A percentile compares a stretch with the other conserved stretches of the same genome.
These are phyloP conservation scores for Haplosporangium sp. DNA, from an alignment of 371 early-diverging fungal genomes.

Conservation along the genomic window DNA sequence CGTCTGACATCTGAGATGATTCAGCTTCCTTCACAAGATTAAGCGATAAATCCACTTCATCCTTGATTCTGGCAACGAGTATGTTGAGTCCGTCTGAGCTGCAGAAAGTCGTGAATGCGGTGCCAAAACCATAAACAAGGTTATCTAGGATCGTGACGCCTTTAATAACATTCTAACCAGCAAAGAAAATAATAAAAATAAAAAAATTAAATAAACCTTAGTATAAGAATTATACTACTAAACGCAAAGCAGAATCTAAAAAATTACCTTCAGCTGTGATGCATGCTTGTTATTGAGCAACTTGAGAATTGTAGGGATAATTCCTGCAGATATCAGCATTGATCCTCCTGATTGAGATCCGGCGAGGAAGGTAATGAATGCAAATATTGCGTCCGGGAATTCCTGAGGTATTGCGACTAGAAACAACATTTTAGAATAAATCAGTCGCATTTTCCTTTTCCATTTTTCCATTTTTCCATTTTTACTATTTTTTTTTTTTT, in stretches of 20 bases:
- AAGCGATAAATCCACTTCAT: conserved; percentile 66
- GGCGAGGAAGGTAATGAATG: conserved; percentile 80
- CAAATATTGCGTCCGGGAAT: conserved; percentile 85
- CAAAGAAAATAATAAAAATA: background rate
- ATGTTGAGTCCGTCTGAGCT: conserved; percentile 83
- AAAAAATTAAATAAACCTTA: background rate
- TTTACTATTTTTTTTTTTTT: conserved; percentile 17
- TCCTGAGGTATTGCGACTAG: conserved; percentile 70
- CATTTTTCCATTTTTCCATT: conserved; percentile 19
- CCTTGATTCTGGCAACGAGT: conserved; percentile 83
- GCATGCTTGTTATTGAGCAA: conserved; percentile 65
- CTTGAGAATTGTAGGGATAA: conserved; percentile 80
- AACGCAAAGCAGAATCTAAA: background rate
- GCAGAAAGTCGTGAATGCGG: conserved; percentile 85
- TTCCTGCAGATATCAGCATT: conserved; percentile 92
- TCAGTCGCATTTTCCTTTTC: background rate
- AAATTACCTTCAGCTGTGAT: conserved; percentile 67
- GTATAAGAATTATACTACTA: background rate
- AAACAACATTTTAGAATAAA: conserved; percentile 1
- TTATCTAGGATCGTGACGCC: conserved; percentile 83
- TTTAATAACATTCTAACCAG: conserved; percentile 69
- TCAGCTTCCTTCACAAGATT: conserved; percentile 41
- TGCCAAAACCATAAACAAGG: conserved; percentile 79
- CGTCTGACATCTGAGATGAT: conserved; percentile 50
- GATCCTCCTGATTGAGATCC: conserved; percentile 86